A percentile compares a stretch with the other conserved stretches of the same genome.
phyloP scores from a whole-genome alignment of 1,284 basidiomycete genomes.

The Garcileccinum viscosum region DNA sequence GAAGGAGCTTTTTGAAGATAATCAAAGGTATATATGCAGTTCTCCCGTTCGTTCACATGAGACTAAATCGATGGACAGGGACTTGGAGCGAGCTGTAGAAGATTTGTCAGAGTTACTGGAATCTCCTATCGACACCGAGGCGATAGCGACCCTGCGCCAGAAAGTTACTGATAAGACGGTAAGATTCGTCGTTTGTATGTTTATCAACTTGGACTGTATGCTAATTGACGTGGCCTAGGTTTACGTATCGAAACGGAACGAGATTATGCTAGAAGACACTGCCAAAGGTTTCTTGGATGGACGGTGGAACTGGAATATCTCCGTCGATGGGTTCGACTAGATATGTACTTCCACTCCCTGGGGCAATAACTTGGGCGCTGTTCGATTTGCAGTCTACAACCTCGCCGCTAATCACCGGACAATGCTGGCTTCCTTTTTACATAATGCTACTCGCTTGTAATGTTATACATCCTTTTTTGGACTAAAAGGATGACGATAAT shows the following conservation, averaged over 20 bases:
- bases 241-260: constrained; percentile 96
- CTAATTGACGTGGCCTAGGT: constrained; percentile 53
- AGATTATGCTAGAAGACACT: constrained; percentile 94
- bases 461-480: constrained; percentile 12
- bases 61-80: constrained; percentile 52
- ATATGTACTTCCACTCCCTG: constrained; percentile 12
- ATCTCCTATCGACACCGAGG: constrained; percentile 85
- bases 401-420: constrained; percentile 14
- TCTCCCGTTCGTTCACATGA: neutral
- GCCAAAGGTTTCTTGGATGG: constrained; percentile 89
- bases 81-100: constrained; percentile 94
- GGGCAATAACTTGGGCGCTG: neutral
- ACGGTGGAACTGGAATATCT: constrained; percentile 78
- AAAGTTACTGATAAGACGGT: constrained; percentile 95
- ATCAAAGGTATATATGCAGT: constrained; percentile 73
- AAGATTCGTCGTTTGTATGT: constrained; percentile 36
- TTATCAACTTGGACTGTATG: constrained; percentile 1
- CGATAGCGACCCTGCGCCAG: constrained; percentile 83
- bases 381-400: neutral
- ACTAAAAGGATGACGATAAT: neutral
- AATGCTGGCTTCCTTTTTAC: neutral
- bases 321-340: constrained; percentile 66
- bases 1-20: constrained; percentile 97
- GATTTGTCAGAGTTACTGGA: constrained; percentile 93
- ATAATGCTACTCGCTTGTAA: constrained; percentile 21